Evolutionary conservation across 306 rosid species (phyloP).

Genomic region (Phaseolus lunatus): DNA sequence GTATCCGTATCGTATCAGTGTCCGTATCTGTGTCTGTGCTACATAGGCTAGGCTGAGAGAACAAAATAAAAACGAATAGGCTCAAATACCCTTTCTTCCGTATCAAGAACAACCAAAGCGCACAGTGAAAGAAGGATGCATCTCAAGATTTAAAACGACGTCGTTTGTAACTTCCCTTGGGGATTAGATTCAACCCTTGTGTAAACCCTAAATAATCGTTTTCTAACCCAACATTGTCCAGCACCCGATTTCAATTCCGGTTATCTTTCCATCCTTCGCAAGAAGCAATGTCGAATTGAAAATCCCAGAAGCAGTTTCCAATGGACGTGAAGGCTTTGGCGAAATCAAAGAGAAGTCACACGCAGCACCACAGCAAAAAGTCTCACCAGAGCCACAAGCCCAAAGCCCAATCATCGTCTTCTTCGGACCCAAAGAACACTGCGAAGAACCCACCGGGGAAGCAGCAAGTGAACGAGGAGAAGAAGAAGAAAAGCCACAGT

Average conservation of each 20-base stretch:
- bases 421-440: constrained; percentile 42
- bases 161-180: background rate
- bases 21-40: no score
- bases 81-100: background rate
- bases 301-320: background rate
- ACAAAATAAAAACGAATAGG: no score
- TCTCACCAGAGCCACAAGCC: constrained; percentile 55
- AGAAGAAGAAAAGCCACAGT: constrained; percentile 15
- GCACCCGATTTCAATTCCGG: constrained; percentile 21
- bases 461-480: constrained; percentile 57
- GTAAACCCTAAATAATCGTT: constrained; percentile 32
- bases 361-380: constrained; percentile 72
- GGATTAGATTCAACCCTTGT: background rate
- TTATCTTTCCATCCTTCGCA: background rate
- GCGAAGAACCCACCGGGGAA: constrained; percentile 50
- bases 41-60: no score
- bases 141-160: background rate
- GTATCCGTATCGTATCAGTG: no score
- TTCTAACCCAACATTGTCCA: background rate
- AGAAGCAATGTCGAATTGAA: background rate
- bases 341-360: constrained; percentile 85
- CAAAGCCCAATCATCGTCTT: constrained; percentile 46
- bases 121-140: background rate
- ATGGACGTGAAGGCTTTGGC: constrained; percentile 89
- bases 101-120: background rate